Percentiles rank a stretch among this genome's conserved stretches.
These are phyloP conservation scores for Penicillium ochrochloron DNA, from an alignment of 495 filamentous ascomycete genomes.

Conservation along the genomic window DNA sequence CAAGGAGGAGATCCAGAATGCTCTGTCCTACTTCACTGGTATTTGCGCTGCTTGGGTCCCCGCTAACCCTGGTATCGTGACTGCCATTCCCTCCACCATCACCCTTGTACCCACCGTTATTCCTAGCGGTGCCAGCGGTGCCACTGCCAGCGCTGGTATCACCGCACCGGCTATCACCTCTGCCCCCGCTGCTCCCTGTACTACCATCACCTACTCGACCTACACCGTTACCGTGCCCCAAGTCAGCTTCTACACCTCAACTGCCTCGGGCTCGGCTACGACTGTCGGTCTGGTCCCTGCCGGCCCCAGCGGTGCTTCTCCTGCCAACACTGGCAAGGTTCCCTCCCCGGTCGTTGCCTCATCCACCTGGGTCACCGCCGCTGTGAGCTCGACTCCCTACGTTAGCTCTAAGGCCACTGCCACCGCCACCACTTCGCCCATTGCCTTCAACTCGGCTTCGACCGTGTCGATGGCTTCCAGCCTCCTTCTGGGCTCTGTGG, in stretches of 20 bases:
- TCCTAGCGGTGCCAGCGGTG: conserved; percentile 14
- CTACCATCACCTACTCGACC: conserved; percentile 65
- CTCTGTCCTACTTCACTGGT: conserved; percentile 85
- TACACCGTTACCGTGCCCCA: conserved; percentile 75
- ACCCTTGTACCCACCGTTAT: conserved; percentile 54
- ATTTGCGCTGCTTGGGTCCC: conserved; percentile 80
- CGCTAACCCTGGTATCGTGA: conserved; percentile 84
- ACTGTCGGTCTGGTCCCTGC: conserved; percentile 45
- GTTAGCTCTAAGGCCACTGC: conserved; percentile 10
- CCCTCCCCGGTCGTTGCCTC: conserved; percentile 26
- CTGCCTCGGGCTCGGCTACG: conserved; percentile 47
- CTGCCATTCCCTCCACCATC: conserved; percentile 65
- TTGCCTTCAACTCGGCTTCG: conserved; percentile 28
- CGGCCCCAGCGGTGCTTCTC: conserved; percentile 23
- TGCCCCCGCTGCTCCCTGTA: conserved; percentile 51
- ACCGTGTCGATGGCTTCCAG: conserved; percentile 23
- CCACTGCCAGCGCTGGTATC: conserved; percentile 19
- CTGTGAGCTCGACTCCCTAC: conserved; percentile 3
- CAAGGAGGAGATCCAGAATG: conserved; percentile 66
- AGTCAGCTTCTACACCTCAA: conserved; percentile 68
- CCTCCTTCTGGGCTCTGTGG: conserved; percentile 25
- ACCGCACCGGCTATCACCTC: conserved; percentile 38
- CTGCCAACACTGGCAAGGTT: conserved; percentile 31
- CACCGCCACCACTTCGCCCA: conserved; percentile 16
- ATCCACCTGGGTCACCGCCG: conserved; percentile 17